These are phyloP conservation scores for Trematosphaeria pertusa DNA, from an alignment of 2,329 filamentous ascomycete species.

Conservation along the genomic window DNA sequence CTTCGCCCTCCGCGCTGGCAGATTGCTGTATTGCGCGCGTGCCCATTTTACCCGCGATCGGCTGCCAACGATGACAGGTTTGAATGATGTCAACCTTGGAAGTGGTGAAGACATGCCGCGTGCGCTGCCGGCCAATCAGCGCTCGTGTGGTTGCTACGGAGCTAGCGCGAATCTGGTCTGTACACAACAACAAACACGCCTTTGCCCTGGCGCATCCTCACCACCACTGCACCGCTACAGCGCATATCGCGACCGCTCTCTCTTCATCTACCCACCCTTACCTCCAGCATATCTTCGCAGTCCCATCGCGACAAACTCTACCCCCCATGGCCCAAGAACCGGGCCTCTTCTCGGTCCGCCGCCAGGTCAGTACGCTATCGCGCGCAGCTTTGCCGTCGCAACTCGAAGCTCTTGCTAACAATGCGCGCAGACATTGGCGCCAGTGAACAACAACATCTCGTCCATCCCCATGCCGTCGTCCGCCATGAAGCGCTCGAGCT, in stretches of 20 bases:
- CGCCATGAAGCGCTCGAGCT: slow-evolving; percentile 91
- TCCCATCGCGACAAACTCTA: slow-evolving; percentile 13
- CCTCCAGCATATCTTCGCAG: not conserved
- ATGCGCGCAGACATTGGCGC: slow-evolving; percentile 76
- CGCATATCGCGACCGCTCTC: slow-evolving; percentile 5
- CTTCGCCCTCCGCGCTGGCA: not conserved
- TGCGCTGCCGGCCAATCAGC: slow-evolving; percentile 24
- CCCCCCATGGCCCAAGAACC: slow-evolving; percentile 44
- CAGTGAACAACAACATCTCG: slow-evolving; percentile 77
- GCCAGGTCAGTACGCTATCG: slow-evolving; percentile 71
- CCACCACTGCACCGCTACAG: slow-evolving; percentile 18
- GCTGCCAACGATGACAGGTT: no score
- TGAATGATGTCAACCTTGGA: no score
- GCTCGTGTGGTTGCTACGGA: slow-evolving; percentile 20
- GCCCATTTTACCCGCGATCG: not conserved
- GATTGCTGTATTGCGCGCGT: not conserved
- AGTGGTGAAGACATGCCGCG: slow-evolving; percentile 1
- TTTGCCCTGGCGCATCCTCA: slow-evolving; percentile 21
- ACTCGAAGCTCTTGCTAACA: slow-evolving; percentile 19
- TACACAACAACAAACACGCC: slow-evolving; percentile 42
- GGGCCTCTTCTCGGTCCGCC: slow-evolving; percentile 88
- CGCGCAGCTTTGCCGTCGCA: slow-evolving; percentile 22
- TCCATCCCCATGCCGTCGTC: slow-evolving; percentile 91
- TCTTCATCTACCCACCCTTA: not conserved
- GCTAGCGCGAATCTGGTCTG: slow-evolving; percentile 25